phyloP scores from a whole-genome alignment of 2,329 filamentous ascomycete species.

The Phyllosticta citrichinensis region DNA sequence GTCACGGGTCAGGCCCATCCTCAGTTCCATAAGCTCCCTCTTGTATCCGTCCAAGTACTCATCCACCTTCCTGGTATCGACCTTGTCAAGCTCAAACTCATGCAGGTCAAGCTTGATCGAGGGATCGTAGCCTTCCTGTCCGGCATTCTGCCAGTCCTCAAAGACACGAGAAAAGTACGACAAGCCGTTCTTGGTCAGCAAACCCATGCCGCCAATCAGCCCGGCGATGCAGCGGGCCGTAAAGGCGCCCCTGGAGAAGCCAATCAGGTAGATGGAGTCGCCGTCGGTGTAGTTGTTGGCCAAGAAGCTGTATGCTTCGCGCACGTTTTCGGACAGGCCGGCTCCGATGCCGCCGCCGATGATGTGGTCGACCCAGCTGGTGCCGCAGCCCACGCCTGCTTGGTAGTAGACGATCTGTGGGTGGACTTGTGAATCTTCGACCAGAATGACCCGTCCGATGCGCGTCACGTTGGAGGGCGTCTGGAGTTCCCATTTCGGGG shows the following conservation, averaged over 20 bases:
- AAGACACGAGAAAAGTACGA: conserved; percentile 14
- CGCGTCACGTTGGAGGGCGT: conserved; percentile 31
- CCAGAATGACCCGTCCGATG: conserved; percentile 25
- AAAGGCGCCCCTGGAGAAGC: conserved; percentile 51
- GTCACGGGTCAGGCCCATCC: conserved; percentile 26
- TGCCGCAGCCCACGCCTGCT: conserved; percentile 29
- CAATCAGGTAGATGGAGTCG: conserved; percentile 42
- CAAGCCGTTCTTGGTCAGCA: conserved; percentile 14
- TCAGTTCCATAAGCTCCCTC: conserved; percentile 27
- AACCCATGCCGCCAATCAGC: conserved; percentile 15
- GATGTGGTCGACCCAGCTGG: conserved; percentile 11
- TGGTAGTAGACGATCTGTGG: conserved; percentile 34
- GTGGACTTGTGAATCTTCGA: conserved; percentile 19
- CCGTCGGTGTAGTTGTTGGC: conserved; percentile 51
- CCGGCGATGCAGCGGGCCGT: conserved; percentile 27
- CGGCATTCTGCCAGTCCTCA: conserved; percentile 15
- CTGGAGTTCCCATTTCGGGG: conserved; percentile 9
- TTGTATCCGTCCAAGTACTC: conserved; percentile 23
- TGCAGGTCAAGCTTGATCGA: background rate
- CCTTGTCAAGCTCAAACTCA: conserved; percentile 4
- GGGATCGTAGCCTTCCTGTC: conserved; percentile 4
- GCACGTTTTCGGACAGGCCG: conserved; percentile 38
- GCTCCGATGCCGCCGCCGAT: conserved; percentile 15
- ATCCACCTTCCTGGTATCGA: background rate
- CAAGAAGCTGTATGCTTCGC: conserved; percentile 53